A percentile compares a stretch with the other conserved stretches of the same genome.
phyloP scores from a whole-genome alignment of 148 eudicot species.

The Amaranthus hypochondriacus region DNA sequence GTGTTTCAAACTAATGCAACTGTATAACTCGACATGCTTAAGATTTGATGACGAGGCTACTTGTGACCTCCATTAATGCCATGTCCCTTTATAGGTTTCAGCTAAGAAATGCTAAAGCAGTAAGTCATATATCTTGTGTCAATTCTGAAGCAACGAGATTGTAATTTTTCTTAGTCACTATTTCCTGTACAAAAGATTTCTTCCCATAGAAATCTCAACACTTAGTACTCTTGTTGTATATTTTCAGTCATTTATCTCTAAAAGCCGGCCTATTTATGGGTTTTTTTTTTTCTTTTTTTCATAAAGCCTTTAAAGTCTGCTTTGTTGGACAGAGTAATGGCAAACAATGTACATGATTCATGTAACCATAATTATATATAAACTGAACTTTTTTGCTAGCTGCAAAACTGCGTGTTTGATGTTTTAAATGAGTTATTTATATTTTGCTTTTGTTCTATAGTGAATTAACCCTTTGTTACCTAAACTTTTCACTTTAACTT shows the following conservation, averaged over 20 bases:
- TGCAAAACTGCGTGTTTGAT: neutral
- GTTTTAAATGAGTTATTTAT: neutral
- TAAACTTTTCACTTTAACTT: too few relatives aligned
- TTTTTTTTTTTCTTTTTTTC: neutral
- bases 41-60: neutral
- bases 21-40: neutral
- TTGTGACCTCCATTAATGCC: neutral
- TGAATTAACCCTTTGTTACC: too few relatives aligned
- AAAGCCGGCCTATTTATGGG: too few relatives aligned
- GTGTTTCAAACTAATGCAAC: neutral
- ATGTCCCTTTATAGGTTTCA: neutral
- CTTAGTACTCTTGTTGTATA: too few relatives aligned
- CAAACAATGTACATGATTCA: neutral
- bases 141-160: neutral
- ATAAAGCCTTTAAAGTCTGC: neutral
- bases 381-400: neutral
- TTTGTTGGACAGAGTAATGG: too few relatives aligned
- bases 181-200: neutral
- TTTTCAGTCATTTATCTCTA: too few relatives aligned
- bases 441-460: too few relatives aligned
- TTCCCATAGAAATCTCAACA: neutral
- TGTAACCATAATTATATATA: neutral
- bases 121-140: neutral
- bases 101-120: neutral
- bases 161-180: neutral